Evolutionary conservation across 2,329 filamentous ascomycete species (phyloP).

Genomic region (Seiridium unicorne): DNA sequence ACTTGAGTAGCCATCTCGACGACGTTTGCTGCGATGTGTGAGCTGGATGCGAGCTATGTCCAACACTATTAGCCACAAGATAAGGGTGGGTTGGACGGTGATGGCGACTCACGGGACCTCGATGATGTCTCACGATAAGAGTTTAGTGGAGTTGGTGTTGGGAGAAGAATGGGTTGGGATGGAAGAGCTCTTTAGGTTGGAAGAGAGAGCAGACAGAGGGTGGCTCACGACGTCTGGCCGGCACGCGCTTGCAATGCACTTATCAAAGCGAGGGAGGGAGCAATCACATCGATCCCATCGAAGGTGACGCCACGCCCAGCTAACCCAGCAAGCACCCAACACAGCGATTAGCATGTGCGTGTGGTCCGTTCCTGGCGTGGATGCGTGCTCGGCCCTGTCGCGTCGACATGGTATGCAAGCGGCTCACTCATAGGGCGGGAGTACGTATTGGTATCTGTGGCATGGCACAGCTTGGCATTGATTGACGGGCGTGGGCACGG

Average conservation of each 20-base stretch:
- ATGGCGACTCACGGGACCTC: not conserved
- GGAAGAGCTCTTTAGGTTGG: conserved; percentile 1
- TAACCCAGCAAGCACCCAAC: not conserved
- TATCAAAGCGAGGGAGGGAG: not conserved
- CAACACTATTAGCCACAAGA: not conserved
- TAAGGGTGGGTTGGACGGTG: not conserved
- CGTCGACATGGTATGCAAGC: not conserved
- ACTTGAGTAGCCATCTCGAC: conserved; percentile 29
- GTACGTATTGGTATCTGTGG: not conserved
- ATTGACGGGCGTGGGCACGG: not conserved
- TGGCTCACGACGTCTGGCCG: not conserved
- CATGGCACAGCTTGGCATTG: not conserved
- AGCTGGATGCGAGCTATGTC: not conserved
- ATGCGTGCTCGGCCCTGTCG: not conserved
- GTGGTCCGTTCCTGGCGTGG: not conserved
- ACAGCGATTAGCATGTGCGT: not conserved
- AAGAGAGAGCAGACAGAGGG: not conserved
- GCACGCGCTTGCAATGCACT: not conserved
- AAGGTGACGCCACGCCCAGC: not conserved
- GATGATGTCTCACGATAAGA: not conserved
- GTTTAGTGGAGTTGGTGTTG: not conserved
- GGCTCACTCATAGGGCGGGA: not conserved
- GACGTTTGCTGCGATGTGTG: not conserved
- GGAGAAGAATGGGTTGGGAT: not conserved
- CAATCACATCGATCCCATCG: not conserved